Evolutionary conservation across 2,329 filamentous ascomycete species (phyloP).

Genomic region (Pseudopithomyces chartarum): DNA sequence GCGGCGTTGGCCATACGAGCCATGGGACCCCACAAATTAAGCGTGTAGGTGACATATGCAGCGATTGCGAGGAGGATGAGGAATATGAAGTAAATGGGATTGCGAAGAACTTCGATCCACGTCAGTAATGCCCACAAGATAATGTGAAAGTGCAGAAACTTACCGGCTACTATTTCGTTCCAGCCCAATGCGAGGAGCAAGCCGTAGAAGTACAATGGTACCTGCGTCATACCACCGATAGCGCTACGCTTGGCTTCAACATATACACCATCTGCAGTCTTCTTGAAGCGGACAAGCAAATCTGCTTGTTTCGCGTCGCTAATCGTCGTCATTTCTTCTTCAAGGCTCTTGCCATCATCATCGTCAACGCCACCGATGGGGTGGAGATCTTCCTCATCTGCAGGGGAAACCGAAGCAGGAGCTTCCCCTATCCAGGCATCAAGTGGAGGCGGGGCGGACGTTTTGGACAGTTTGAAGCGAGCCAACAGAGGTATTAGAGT

Average conservation of each 20-base stretch:
- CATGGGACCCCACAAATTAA: slow-evolving; percentile 96
- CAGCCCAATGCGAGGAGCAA: slow-evolving; percentile 90
- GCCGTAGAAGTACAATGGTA: slow-evolving; percentile 93
- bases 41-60: slow-evolving; percentile 87
- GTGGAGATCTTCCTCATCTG: slow-evolving; percentile 86
- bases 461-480: slow-evolving; percentile 77
- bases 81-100: slow-evolving; percentile 90
- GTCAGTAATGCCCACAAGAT: slow-evolving; percentile 15
- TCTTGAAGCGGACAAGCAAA: slow-evolving; percentile 93
- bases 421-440: slow-evolving; percentile 80
- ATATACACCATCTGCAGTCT: slow-evolving; percentile 96
- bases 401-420: slow-evolving; percentile 73
- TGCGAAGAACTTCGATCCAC: slow-evolving; percentile 75
- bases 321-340: slow-evolving; percentile 96
- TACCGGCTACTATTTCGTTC: slow-evolving; percentile 96
- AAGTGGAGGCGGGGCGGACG: slow-evolving; percentile 78
- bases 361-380: slow-evolving; percentile 95
- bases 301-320: slow-evolving; percentile 89
- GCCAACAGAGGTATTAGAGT: slow-evolving; percentile 88
- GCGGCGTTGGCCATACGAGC: slow-evolving; percentile 93
- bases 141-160: slow-evolving; percentile 44
- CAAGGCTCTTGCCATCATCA: slow-evolving; percentile 89
- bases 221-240: slow-evolving; percentile 91
- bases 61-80: slow-evolving; percentile 76
- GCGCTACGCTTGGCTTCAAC: slow-evolving; percentile 97